phyloP scores from a whole-genome alignment of 1,284 basidiomycete species.

The Irpex lacteus region DNA sequence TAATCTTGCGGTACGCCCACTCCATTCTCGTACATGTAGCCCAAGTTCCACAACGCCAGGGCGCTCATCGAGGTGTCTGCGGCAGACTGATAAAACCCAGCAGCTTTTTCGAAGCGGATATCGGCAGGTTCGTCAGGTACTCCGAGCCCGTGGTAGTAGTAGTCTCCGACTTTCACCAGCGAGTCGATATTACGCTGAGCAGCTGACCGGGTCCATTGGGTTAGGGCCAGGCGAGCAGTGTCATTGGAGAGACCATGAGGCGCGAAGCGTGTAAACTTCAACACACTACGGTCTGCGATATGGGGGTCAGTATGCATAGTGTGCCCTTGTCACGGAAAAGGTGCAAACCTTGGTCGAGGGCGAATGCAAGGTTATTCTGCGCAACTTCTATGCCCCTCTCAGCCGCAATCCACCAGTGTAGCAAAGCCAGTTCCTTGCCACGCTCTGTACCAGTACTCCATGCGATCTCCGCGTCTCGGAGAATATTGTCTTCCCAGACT shows the following conservation, averaged over 20 bases:
- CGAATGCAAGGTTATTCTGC: slow-evolving; percentile 94
- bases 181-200: slow-evolving; percentile 94
- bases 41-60: slow-evolving; percentile 97
- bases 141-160: slow-evolving; percentile 89
- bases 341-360: slow-evolving; percentile 81
- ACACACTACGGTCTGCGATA: slow-evolving; percentile 66
- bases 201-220: slow-evolving; percentile 93
- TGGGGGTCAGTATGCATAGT: slow-evolving; percentile 2
- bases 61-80: slow-evolving; percentile 90
- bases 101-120: slow-evolving; percentile 80
- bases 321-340: neutral
- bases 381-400: slow-evolving; percentile 92
- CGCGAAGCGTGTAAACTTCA: slow-evolving; percentile 67
- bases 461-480: slow-evolving; percentile 77
- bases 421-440: slow-evolving; percentile 70
- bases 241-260: slow-evolving; percentile 70
- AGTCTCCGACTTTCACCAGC: slow-evolving; percentile 94
- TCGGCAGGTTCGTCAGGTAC: slow-evolving; percentile 60
- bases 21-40: slow-evolving; percentile 99
- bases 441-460: slow-evolving; percentile 74
- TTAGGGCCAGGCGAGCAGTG: slow-evolving; percentile 80
- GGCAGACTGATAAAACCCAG: slow-evolving; percentile 90
- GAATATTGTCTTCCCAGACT: slow-evolving; percentile 83
- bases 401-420: slow-evolving; percentile 94
- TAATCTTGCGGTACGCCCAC: slow-evolving; percentile 93